These are phyloP conservation scores for Terana coerulea DNA, from an alignment of 768 basidiomycete species.

Conservation along the genomic window DNA sequence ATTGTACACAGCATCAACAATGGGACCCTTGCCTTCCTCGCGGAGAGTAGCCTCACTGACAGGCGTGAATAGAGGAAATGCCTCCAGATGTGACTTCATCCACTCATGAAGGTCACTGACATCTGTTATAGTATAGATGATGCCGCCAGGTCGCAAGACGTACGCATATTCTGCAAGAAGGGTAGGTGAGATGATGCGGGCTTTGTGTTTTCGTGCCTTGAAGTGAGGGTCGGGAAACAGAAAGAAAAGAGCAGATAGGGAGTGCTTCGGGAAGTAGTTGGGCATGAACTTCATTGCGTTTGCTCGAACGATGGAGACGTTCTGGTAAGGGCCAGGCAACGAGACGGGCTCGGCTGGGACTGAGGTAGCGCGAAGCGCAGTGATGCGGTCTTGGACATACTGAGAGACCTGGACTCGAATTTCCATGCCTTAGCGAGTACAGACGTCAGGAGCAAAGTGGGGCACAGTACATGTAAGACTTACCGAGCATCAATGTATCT, in stretches of 20 bases:
- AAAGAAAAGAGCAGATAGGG: constrained; percentile 92
- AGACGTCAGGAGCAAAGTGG: neutral
- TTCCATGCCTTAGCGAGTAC: constrained; percentile 73
- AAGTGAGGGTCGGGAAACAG: constrained; percentile 99
- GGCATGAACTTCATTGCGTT: constrained; percentile 99
- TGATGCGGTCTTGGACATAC: constrained; percentile 92
- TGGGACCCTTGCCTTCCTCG: constrained; percentile 67
- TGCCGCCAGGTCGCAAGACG: constrained; percentile 87
- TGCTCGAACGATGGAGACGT: constrained; percentile 90
- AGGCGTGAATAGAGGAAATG: constrained; percentile 82
- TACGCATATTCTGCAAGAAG: constrained; percentile 97
- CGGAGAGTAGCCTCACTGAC: constrained; percentile 74
- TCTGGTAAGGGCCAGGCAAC: constrained; percentile 59
- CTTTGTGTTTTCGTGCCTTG: constrained; percentile 97
- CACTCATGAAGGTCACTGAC: constrained; percentile 91
- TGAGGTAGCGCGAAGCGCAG: constrained; percentile 77
- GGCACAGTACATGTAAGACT: constrained; percentile 18
- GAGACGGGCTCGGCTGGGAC: constrained; percentile 17
- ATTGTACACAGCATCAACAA: constrained; percentile 78
- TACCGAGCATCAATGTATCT: constrained; percentile 90
- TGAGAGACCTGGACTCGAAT: constrained; percentile 95
- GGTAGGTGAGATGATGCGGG: constrained; percentile 97
- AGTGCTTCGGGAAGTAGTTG: constrained; percentile 90
- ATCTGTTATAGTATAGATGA: constrained; percentile 97
- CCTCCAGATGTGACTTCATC: constrained; percentile 89